Evolutionary conservation across 2,329 filamentous ascomycete genomes (phyloP).

Genomic region (Neofusicoccum cordaticola): DNA sequence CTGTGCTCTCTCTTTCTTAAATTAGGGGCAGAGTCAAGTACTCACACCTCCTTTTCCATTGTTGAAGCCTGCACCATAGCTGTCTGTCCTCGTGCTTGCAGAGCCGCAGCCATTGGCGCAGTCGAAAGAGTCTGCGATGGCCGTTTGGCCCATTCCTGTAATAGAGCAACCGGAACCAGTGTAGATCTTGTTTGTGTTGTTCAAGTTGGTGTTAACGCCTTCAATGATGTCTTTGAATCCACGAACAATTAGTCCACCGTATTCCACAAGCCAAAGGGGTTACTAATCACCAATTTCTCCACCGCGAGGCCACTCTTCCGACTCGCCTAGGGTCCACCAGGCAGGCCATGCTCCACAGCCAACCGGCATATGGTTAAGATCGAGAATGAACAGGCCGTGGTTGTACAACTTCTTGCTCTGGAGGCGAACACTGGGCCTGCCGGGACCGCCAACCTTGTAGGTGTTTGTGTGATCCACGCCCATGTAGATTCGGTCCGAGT

Average conservation of each 20-base stretch:
- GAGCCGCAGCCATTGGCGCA: slow-evolving; percentile 25
- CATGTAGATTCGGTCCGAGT: slow-evolving; percentile 23
- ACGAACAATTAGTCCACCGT: no score
- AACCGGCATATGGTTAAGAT: slow-evolving; percentile 37
- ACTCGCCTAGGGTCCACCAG: slow-evolving; percentile 29
- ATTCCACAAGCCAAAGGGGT: background rate
- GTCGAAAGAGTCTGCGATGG: slow-evolving; percentile 21
- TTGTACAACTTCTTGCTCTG: slow-evolving; percentile 37
- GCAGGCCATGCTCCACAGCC: slow-evolving; percentile 40
- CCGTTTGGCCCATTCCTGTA: slow-evolving; percentile 18
- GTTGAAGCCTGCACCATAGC: slow-evolving; percentile 24
- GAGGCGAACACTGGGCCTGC: slow-evolving; percentile 34
- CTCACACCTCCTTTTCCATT: slow-evolving; percentile 28
- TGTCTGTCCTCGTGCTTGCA: background rate
- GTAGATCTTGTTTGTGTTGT: slow-evolving; percentile 20
- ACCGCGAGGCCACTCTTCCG: slow-evolving; percentile 23
- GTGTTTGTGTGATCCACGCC: slow-evolving; percentile 33
- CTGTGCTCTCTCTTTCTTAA: no score
- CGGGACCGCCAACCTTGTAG: slow-evolving; percentile 40
- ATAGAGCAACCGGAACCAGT: slow-evolving; percentile 21
- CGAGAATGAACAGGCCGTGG: slow-evolving; percentile 39
- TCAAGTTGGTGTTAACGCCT: slow-evolving; percentile 23
- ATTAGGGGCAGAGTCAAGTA: background rate
- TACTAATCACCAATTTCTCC: slow-evolving; percentile 26
- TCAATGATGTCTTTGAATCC: slow-evolving; percentile 20